Conservation (phyloP, 257 asterid species). For the Fraxinus americana region DNA sequence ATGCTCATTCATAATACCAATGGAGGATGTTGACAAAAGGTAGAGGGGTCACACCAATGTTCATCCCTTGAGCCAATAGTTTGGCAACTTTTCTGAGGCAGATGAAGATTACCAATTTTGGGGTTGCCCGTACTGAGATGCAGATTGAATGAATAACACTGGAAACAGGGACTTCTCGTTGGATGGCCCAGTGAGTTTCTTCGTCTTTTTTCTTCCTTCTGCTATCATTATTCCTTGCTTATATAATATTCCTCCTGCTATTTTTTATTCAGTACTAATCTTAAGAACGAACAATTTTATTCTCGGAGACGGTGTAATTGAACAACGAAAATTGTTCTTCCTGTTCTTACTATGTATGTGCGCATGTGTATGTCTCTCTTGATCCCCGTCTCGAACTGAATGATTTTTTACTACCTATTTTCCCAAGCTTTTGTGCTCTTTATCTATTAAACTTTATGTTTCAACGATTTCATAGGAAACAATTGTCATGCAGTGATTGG, state of each 20-base stretch:
- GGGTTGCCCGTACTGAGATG: too few species aligned
- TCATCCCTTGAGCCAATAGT: conserved; percentile 62
- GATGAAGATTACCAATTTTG: too few species aligned
- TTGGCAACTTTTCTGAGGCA: conserved; percentile 39
- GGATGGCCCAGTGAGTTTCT: too few species aligned
- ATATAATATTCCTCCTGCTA: too few species aligned
- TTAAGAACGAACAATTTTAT: neutral
- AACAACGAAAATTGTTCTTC: too few species aligned
- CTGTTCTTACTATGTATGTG: too few species aligned
- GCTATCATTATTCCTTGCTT: too few species aligned
- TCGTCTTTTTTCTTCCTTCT: too few species aligned
- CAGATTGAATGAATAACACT: too few species aligned
- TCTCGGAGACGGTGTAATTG: too few species aligned
- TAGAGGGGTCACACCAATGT: conserved; percentile 59
- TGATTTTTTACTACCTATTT: neutral
- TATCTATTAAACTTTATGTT: conserved; percentile 9
- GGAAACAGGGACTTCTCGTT: too few species aligned
- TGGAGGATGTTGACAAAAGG: conserved; percentile 48
- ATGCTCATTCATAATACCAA: conserved; percentile 20
- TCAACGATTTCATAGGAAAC: conserved; percentile 63
- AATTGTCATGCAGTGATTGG: conserved; percentile 92
- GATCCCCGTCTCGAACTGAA: neutral
- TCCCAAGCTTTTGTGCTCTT: neutral
- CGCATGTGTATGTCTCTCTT: neutral
- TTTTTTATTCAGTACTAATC: neutral